Evolutionary conservation across 495 filamentous ascomycete species (phyloP), one percentile per base, ranked within the genome.

Genomic region (Umbilicaria muhlenbergii): DNA sequence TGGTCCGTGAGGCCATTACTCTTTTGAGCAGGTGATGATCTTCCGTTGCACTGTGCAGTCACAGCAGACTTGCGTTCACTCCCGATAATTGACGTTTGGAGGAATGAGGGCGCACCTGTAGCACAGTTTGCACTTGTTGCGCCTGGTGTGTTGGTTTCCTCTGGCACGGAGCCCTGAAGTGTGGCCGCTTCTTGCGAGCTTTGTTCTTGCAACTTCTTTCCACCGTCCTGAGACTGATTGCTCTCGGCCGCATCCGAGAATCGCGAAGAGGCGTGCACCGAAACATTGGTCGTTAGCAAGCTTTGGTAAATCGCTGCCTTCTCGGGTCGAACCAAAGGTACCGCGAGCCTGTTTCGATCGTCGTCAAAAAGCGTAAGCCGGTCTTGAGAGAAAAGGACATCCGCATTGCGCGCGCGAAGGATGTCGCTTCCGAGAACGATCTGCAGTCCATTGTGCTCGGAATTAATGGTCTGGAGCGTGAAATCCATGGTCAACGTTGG

Each of bases 261-360:
- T 14, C 33, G 36, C 4, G 36, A 34, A 32, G 36, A 49, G 17
- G 61, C 52, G 44, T 75, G 73, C 0, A 62, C 53, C 5, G 48
- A 28, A 2, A 28, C 49, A 43, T 71, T 72, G 38, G 62, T 65
- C 7, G 81, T 85, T 51, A 64, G 76, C 17, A 96, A 65, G 48
- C 72, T 72, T 45, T 81, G 91, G 67, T 91, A 95, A 3, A 75
- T 63, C 8, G 64, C 66, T 42, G 93, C 86, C 47, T 86, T 78
- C 58, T 95, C 89, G n/a, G 91, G 92, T 34, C 89, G 76, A 38
- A 92, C 87, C 46, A 98, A 79, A 19, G 89, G 91, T 16, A 98
- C 78, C 15, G 80, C 86, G n/a, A 98, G 63, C 49, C 91, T 92
- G 57, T 83, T 83, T 34, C 82, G 72, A 24, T 89, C 83, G 53